Percentiles rank a stretch among this genome's conserved stretches.
These are phyloP conservation scores for Toxicodendron radicans DNA, from an alignment of 345 rosid species.

Conservation along the genomic window DNA sequence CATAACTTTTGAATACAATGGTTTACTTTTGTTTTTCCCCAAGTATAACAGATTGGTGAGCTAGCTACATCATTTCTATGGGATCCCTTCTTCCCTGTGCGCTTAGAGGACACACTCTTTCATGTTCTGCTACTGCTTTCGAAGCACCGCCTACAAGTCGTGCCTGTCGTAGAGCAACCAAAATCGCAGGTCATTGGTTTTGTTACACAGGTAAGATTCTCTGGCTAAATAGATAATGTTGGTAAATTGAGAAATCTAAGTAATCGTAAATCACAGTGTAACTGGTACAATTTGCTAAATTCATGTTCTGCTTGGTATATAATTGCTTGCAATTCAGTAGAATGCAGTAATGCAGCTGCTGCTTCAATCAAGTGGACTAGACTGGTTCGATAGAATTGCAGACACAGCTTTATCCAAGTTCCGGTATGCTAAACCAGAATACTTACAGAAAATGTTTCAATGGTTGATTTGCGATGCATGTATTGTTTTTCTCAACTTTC, in stretches of 20 bases:
- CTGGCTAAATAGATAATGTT: background rate
- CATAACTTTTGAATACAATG: background rate
- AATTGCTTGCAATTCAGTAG: slow-evolving; percentile 19
- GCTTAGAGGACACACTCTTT: slow-evolving; percentile 38
- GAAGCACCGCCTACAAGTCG: slow-evolving; percentile 36
- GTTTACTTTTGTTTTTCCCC: background rate
- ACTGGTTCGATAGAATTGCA: slow-evolving; percentile 47
- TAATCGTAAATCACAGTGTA: too few relatives aligned
- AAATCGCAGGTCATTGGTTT: slow-evolving; percentile 29
- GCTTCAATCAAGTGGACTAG: slow-evolving; percentile 46
- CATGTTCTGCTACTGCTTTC: slow-evolving; percentile 44
- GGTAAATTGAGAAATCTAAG: background rate
- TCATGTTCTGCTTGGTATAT: background rate
- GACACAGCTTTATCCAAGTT: slow-evolving; percentile 36
- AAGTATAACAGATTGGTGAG: slow-evolving; percentile 32
- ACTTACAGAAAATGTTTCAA: background rate
- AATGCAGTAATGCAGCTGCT: slow-evolving; percentile 38
- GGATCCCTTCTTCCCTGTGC: slow-evolving; percentile 45
- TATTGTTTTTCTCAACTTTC: background rate
- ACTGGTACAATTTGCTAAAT: background rate
- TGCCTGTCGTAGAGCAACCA: slow-evolving; percentile 34
- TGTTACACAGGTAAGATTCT: slow-evolving; percentile 35
- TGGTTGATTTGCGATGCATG: background rate
- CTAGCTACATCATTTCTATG: slow-evolving; percentile 46
- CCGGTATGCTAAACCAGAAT: slow-evolving; percentile 12